Evolutionary conservation across 176 grass and related monocot genomes (phyloP).

Genomic region (Echinochloa phyllopogon): DNA sequence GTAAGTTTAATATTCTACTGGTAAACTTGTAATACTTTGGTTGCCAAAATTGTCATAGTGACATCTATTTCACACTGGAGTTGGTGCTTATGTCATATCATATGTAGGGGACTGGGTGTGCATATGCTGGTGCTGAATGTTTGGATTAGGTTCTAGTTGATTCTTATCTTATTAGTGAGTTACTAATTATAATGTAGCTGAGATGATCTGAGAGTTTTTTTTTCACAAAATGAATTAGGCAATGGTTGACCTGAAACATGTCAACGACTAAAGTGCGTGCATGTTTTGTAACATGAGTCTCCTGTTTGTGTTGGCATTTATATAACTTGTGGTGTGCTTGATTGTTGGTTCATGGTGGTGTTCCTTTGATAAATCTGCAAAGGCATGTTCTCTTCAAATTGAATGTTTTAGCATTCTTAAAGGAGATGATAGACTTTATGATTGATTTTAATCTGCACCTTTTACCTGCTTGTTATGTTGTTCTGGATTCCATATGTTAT

Average conservation of each 20-base stretch:
- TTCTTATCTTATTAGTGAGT: not conserved
- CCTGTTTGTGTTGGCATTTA: not conserved
- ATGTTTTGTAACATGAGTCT: not conserved
- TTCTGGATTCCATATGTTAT: not conserved
- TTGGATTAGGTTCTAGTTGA: not conserved
- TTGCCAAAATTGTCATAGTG: not conserved
- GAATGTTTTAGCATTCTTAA: not conserved
- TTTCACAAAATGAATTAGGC: not conserved
- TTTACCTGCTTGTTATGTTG: not conserved
- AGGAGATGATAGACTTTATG: not conserved
- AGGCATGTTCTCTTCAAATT: not conserved
- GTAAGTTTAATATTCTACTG: not conserved
- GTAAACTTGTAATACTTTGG: not conserved
- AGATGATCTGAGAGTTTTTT: not conserved
- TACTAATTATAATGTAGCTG: not conserved
- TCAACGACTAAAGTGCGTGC: not conserved
- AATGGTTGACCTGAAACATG: not conserved
- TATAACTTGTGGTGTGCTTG: not conserved
- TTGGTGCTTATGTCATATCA: not conserved
- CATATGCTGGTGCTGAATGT: not conserved
- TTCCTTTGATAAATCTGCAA: not conserved
- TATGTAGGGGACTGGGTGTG: not conserved
- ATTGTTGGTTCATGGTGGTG: not conserved
- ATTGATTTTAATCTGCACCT: not conserved
- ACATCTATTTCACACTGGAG: not conserved